Evolutionary conservation across 164 flowering plant species (phyloP).

Genomic region (Chimonanthus praecox): DNA sequence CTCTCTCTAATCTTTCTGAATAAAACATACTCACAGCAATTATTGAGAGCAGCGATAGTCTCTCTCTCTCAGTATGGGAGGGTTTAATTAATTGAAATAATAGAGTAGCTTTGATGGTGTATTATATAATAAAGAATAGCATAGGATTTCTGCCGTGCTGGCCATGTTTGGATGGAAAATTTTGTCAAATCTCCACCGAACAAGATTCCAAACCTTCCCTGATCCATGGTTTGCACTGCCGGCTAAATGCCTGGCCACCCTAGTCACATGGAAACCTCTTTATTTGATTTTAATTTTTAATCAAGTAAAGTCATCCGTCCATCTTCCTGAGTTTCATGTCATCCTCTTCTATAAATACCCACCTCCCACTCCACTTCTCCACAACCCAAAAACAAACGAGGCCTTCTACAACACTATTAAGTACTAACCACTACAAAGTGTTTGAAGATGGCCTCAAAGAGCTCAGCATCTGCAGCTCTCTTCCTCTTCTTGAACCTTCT

Average conservation of each 20-base stretch:
- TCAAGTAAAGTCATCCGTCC: no score
- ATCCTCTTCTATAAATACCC: slow-evolving; percentile 14
- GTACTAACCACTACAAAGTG: background rate
- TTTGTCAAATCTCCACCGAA: background rate
- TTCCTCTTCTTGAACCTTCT: slow-evolving; percentile 54
- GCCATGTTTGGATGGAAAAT: background rate
- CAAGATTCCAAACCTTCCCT: background rate
- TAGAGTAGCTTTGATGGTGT: background rate
- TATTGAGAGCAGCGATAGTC: no score
- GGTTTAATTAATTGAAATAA: no score
- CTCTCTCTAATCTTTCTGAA: no score
- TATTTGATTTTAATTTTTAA: background rate
- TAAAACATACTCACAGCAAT: no score
- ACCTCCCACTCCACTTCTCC: background rate
- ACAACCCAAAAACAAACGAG: slow-evolving; percentile 1
- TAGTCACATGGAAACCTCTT: slow-evolving; percentile 2
- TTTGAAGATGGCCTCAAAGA: slow-evolving; percentile 43
- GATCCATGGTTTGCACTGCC: slow-evolving; percentile 3
- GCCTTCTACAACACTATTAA: background rate
- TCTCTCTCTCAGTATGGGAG: no score
- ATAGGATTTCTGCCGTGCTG: background rate
- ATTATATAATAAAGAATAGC: background rate
- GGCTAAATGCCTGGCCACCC: slow-evolving; percentile 7
- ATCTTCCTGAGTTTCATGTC: background rate
- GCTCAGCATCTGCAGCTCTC: slow-evolving; percentile 27